Evolutionary conservation across 1,284 basidiomycete genomes (phyloP).

Genomic region (Ustilago loliicola): DNA sequence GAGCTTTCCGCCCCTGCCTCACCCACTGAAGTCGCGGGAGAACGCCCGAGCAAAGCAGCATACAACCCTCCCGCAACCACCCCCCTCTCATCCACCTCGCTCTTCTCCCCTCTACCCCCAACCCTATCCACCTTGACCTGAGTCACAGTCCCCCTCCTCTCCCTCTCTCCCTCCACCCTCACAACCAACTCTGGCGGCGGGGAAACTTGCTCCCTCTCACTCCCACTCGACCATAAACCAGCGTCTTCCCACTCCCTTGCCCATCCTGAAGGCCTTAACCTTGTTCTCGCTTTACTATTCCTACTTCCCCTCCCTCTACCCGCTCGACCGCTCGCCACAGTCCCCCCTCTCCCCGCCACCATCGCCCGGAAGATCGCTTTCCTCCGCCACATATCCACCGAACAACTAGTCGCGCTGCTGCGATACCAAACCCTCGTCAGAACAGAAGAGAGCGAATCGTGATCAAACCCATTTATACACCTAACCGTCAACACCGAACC

Average conservation of each 20-base stretch:
- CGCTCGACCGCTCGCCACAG: constrained; percentile 40
- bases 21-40: background rate
- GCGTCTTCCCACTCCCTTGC: constrained; percentile 58
- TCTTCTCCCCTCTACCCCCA: too few relatives aligned
- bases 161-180: constrained; percentile 1
- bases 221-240: constrained; percentile 56
- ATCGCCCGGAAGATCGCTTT: constrained; percentile 47
- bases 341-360: constrained; percentile 60
- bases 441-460: constrained; percentile 40
- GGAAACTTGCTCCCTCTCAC: constrained; percentile 45
- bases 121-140: constrained; percentile 20
- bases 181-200: constrained; percentile 23
- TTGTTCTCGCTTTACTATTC: constrained; percentile 45
- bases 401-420: background rate
- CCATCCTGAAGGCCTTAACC: constrained; percentile 53
- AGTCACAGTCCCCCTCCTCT: constrained; percentile 27
- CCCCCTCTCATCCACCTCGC: constrained; percentile 10
- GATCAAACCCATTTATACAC: constrained; percentile 50
- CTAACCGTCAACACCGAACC: constrained; percentile 35
- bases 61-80: constrained; percentile 27
- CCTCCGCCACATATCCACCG: constrained; percentile 48
- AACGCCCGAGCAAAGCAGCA: constrained; percentile 27
- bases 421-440: constrained; percentile 45
- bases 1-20: constrained; percentile 1
- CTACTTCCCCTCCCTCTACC: constrained; percentile 34